These are phyloP conservation scores for Cnidoscolus chayamansa DNA, from an alignment of 441 rosid genomes.

Conservation along the genomic window DNA sequence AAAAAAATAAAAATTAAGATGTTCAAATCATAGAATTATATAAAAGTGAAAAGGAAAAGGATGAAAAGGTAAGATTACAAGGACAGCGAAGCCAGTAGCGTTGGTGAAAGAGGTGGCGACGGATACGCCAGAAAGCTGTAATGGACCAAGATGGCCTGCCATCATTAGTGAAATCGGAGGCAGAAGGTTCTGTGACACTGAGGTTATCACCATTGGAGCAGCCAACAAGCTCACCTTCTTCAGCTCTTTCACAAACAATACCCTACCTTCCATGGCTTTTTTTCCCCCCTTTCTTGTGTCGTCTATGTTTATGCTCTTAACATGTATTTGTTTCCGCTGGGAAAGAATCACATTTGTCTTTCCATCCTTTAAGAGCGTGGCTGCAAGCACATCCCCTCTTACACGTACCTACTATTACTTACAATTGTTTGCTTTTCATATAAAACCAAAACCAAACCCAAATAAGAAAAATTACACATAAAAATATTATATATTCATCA, in stretches of 20 bases:
- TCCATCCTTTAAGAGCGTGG: neutral
- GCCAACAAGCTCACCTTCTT: conserved; percentile 24
- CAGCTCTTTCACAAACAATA: conserved; percentile 16
- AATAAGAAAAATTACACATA: too few relatives aligned
- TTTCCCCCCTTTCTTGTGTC: conserved; percentile 1
- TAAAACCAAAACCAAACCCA: too few relatives aligned
- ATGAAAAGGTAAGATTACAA: conserved; percentile 2
- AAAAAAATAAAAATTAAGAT: too few relatives aligned
- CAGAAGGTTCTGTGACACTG: conserved; percentile 24
- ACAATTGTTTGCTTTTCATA: neutral
- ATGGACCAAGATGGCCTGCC: conserved; percentile 29
- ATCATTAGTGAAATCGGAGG: conserved; percentile 23
- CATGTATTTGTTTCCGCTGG: neutral
- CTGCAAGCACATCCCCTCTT: neutral
- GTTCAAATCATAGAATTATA: neutral
- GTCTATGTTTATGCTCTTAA: neutral
- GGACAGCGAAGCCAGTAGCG: conserved; percentile 27
- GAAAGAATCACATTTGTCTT: neutral
- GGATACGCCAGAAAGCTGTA: conserved; percentile 24
- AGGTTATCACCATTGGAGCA: conserved; percentile 25
- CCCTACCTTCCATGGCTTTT: neutral
- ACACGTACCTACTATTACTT: too few relatives aligned
- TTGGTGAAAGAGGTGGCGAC: conserved; percentile 29
- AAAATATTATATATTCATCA: too few relatives aligned
- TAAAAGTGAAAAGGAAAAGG: neutral